These are phyloP conservation scores for Epichloe uncinata DNA, from an alignment of 2,329 filamentous ascomycete species.

Conservation along the genomic window DNA sequence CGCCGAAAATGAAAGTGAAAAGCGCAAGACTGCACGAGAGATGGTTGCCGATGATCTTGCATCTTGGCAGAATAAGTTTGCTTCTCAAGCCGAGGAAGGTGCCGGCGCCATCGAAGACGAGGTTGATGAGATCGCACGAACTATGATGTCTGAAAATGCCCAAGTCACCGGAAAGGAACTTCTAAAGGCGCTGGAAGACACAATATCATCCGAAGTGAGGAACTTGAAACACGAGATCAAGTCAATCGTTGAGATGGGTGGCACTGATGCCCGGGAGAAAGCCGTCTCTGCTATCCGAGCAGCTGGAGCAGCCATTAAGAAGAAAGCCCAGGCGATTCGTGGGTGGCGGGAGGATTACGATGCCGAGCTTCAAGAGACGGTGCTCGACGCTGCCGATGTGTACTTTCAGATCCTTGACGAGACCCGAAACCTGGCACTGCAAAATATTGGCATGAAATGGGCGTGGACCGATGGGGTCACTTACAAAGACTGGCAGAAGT, in stretches of 20 bases:
- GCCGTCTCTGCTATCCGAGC: slow-evolving; percentile 41
- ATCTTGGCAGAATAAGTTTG: slow-evolving; percentile 80
- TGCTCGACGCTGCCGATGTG: slow-evolving; percentile 60
- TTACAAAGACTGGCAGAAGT: slow-evolving; percentile 95
- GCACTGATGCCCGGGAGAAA: slow-evolving; percentile 27
- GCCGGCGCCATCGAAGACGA: slow-evolving; percentile 58
- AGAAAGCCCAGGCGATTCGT: slow-evolving; percentile 62
- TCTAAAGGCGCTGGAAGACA: slow-evolving; percentile 53
- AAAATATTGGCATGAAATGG: slow-evolving; percentile 90
- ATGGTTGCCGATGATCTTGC: slow-evolving; percentile 66
- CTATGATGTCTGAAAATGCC: slow-evolving; percentile 50
- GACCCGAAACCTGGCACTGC: slow-evolving; percentile 71
- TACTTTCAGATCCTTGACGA: slow-evolving; percentile 73
- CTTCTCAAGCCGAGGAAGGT: slow-evolving; percentile 73
- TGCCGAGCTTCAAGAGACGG: slow-evolving; percentile 51
- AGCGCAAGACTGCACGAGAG: slow-evolving; percentile 45
- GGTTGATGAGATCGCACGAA: slow-evolving; percentile 42
- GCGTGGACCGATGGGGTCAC: slow-evolving; percentile 91
- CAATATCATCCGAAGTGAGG: slow-evolving; percentile 48
- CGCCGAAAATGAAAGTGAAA: slow-evolving; percentile 36
- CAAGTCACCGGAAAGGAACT: slow-evolving; percentile 52
- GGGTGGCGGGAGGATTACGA: slow-evolving; percentile 65
- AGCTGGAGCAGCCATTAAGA: slow-evolving; percentile 61
- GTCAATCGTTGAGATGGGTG: slow-evolving; percentile 39
- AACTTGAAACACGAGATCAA: slow-evolving; percentile 56